Evolutionary conservation across 257 asterid species (phyloP).

Genomic region (Ligustrum vulgare): DNA sequence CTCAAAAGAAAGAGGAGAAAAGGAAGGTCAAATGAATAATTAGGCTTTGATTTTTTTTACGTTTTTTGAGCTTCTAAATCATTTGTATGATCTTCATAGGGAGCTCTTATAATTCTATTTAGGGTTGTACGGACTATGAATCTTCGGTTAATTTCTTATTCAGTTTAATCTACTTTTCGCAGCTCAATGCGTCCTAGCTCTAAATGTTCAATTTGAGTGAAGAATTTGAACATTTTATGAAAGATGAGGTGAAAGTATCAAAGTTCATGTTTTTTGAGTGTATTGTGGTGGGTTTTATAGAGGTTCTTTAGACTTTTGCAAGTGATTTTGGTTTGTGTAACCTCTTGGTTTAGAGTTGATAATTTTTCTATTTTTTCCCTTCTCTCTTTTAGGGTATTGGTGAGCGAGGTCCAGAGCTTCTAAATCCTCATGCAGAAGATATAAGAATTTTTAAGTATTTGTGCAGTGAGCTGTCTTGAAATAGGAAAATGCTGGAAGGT

Average conservation of each 20-base stretch:
- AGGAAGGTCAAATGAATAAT: slow-evolving; percentile 10
- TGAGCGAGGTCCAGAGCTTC: slow-evolving; percentile 25
- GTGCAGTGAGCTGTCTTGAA: slow-evolving; percentile 10
- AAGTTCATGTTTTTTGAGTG: slow-evolving; percentile 1
- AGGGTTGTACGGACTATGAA: neutral
- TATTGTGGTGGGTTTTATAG: neutral
- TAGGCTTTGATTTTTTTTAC: slow-evolving; percentile 16
- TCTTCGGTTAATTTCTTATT: neutral
- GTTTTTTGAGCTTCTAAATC: neutral
- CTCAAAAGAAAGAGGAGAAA: neutral
- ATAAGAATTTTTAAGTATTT: slow-evolving; percentile 18
- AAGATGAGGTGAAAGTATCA: neutral
- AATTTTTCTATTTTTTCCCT: neutral
- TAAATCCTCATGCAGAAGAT: slow-evolving; percentile 38
- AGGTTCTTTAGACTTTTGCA: neutral
- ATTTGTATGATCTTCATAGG: neutral
- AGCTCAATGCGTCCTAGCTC: neutral
- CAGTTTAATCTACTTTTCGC: neutral
- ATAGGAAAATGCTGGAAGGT: slow-evolving; percentile 59
- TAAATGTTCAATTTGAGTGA: neutral
- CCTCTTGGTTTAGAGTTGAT: neutral
- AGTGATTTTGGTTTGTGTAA: slow-evolving; percentile 1
- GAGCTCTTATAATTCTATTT: neutral
- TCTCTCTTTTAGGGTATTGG: slow-evolving; percentile 24
- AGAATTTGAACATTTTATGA: neutral